Conservation (phyloP, 768 basidiomycete species). For the Termitomyces sp. region DNA sequence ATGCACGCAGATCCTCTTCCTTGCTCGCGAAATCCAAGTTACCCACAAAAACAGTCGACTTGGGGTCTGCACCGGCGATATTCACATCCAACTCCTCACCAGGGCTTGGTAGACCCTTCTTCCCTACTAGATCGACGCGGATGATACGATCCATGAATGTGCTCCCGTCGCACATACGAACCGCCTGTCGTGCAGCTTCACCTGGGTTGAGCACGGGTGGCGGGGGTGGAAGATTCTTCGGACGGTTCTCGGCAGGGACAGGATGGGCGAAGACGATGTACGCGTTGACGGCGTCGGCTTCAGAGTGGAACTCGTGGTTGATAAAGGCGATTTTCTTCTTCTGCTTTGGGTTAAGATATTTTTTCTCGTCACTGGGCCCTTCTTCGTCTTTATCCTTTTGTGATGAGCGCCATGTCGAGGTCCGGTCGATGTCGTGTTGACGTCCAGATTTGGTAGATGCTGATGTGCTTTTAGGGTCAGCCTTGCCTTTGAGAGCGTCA, state of each 20-base stretch:
- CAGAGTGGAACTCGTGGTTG: constrained; percentile 83
- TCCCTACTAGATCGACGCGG: constrained; percentile 68
- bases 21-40: constrained; percentile 89
- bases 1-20: constrained; percentile 84
- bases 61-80: constrained; percentile 58
- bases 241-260: constrained; percentile 33
- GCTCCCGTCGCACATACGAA: constrained; percentile 62
- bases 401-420: constrained; percentile 52
- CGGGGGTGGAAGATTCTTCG: constrained; percentile 49
- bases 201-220: constrained; percentile 58
- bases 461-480: constrained; percentile 22
- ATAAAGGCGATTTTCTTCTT: constrained; percentile 96
- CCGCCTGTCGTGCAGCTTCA: constrained; percentile 60
- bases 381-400: constrained; percentile 39
- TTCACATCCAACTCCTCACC: constrained; percentile 19
- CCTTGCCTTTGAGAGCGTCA: constrained; percentile 30
- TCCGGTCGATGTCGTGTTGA: constrained; percentile 54
- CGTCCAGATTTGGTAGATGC: constrained; percentile 30
- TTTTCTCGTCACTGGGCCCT: constrained; percentile 48
- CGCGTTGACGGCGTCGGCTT: constrained; percentile 74
- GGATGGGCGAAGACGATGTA: constrained; percentile 90
- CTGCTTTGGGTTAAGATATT: constrained; percentile 73
- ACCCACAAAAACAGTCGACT: constrained; percentile 84
- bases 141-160: constrained; percentile 75
- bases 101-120: constrained; percentile 14